Evolutionary conservation across 768 basidiomycete genomes (phyloP).

Genomic region (Termitomyces sp.): DNA sequence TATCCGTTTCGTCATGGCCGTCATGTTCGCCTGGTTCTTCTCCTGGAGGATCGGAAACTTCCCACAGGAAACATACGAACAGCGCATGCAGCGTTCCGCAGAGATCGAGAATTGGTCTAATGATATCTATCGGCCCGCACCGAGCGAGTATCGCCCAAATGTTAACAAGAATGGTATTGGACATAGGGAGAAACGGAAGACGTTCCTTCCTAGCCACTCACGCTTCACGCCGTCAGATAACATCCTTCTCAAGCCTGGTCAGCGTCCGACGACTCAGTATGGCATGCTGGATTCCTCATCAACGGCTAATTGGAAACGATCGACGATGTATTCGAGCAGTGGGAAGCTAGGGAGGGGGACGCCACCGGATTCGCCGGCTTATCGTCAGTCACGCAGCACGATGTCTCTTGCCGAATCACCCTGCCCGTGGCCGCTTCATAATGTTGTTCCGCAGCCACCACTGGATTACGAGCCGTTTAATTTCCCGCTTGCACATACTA

Average conservation of each 20-base stretch:
- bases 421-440: constrained; percentile 90
- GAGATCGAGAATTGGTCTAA: constrained; percentile 97
- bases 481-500: constrained; percentile 90
- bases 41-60: constrained; percentile 95
- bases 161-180: constrained; percentile 70
- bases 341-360: constrained; percentile 52
- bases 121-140: constrained; percentile 93
- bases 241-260: constrained; percentile 43
- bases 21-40: constrained; percentile 97
- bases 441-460: constrained; percentile 91
- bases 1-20: constrained; percentile 95
- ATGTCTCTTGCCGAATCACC: constrained; percentile 71
- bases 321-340: constrained; percentile 47
- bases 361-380: constrained; percentile 69
- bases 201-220: constrained; percentile 65
- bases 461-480: constrained; percentile 93
- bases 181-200: constrained; percentile 53
- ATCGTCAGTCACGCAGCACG: constrained; percentile 77
- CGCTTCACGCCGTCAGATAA: constrained; percentile 75
- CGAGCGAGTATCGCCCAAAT: constrained; percentile 86
- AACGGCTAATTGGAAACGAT: constrained; percentile 53
- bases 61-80: constrained; percentile 87
- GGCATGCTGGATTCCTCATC: constrained; percentile 61
- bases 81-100: constrained; percentile 83
- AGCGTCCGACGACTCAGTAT: constrained; percentile 61